phyloP scores from a whole-genome alignment of 192 early-diverging fungal genomes.

The Lobosporangium transversale region DNA sequence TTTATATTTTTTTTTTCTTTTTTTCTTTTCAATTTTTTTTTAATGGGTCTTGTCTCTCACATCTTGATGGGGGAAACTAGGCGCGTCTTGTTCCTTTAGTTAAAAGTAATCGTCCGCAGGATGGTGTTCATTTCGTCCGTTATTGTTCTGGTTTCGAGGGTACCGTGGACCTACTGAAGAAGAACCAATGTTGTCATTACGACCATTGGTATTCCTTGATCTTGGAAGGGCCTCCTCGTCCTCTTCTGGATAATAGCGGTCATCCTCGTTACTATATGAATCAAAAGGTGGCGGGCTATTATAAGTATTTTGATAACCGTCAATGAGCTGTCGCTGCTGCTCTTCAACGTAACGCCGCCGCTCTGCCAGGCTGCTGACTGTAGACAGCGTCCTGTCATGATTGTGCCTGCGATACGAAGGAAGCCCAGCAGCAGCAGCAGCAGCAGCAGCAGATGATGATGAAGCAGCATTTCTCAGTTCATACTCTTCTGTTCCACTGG shows the following conservation, averaged over 20 bases:
- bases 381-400: background rate
- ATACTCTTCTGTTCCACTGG: conserved; percentile 29
- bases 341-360: conserved; percentile 33
- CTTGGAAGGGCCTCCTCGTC: background rate
- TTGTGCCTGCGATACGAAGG: background rate
- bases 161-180: background rate
- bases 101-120: conserved; percentile 1
- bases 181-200: background rate
- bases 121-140: background rate
- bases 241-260: background rate
- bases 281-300: conserved; percentile 14
- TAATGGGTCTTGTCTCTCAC: background rate
- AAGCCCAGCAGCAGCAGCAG: no score
- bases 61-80: background rate
- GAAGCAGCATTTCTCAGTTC: conserved; percentile 4
- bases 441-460: background rate
- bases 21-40: conserved; percentile 1
- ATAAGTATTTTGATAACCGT: conserved; percentile 25
- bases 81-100: no score
- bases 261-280: conserved; percentile 8
- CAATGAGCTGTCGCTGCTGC: conserved; percentile 27
- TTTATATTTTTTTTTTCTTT: background rate
- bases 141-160: background rate
- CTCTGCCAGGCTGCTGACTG: conserved; percentile 21
- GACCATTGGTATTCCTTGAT: background rate